Percentiles rank a stretch among this genome's conserved stretches.
phyloP scores from a whole-genome alignment of 2,329 filamentous ascomycete genomes.

The Capronia coronata region DNA sequence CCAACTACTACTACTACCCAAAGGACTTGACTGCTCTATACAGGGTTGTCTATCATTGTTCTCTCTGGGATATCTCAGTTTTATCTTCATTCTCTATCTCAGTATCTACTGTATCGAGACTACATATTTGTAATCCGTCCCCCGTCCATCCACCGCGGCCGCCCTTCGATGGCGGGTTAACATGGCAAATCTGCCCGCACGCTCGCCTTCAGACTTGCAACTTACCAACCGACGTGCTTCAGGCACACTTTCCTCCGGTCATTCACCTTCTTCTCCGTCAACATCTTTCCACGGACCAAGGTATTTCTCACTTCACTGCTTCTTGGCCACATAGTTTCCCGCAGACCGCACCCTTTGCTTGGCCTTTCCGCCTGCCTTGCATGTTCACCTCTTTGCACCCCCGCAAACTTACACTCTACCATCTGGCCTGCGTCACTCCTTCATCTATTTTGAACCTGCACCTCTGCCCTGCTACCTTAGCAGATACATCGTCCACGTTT shows the following conservation, averaged over 20 bases:
- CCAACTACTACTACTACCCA: background rate
- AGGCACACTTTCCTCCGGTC: conserved; percentile 30
- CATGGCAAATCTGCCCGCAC: conserved; percentile 27
- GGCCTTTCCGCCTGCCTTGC: conserved; percentile 2
- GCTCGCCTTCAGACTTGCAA: conserved; percentile 22
- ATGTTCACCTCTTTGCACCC: background rate
- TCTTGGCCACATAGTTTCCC: conserved; percentile 8
- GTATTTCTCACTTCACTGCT: conserved; percentile 17
- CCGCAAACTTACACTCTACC: background rate
- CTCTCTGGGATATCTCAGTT: background rate
- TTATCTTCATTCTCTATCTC: conserved; percentile 1
- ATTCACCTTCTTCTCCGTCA: conserved; percentile 30
- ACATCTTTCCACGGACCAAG: conserved; percentile 24
- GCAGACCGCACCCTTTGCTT: conserved; percentile 14
- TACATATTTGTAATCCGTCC: conserved; percentile 1
- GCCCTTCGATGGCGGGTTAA: conserved; percentile 28
- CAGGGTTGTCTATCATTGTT: background rate
- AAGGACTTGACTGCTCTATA: background rate
- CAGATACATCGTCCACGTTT: conserved; percentile 1
- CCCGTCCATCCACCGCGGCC: conserved; percentile 7
- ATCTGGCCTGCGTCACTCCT: background rate
- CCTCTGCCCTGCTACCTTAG: conserved; percentile 11
- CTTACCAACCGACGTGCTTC: conserved; percentile 27
- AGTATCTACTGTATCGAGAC: background rate
- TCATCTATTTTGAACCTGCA: background rate